Conservation (phyloP, 805 yeast species). For the Tetrapisispora pingtungensis region DNA sequence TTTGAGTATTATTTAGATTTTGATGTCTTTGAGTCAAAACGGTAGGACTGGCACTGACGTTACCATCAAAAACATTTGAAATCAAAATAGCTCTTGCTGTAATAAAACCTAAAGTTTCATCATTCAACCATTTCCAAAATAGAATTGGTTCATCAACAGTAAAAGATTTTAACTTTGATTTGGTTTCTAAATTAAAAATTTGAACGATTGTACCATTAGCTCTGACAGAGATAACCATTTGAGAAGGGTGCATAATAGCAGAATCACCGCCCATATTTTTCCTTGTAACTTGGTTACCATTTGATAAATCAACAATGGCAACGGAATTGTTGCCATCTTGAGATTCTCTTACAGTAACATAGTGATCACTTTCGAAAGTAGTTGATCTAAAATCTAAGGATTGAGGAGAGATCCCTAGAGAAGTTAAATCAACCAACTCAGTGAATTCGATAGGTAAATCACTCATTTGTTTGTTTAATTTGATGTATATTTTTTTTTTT, state of each 20-base stretch:
- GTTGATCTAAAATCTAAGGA: constrained; percentile 88
- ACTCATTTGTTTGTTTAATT: constrained; percentile 14
- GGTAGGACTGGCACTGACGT: constrained; percentile 68
- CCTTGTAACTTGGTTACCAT: constrained; percentile 69
- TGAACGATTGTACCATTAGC: constrained; percentile 96
- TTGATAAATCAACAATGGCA: constrained; percentile 78
- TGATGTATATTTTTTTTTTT: background rate
- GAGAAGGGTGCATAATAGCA: constrained; percentile 91
- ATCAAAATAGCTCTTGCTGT: constrained; percentile 65
- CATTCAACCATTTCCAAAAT: constrained; percentile 89
- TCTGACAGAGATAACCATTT: constrained; percentile 81
- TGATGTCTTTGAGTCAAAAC: constrained; percentile 77
- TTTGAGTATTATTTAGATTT: constrained; percentile 67
- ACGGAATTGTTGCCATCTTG: constrained; percentile 68
- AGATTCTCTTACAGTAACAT: constrained; percentile 70
- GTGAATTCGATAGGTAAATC: constrained; percentile 96
- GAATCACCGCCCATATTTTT: constrained; percentile 96
- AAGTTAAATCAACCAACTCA: constrained; percentile 82
- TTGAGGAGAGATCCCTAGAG: constrained; percentile 74
- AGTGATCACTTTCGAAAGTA: constrained; percentile 87
- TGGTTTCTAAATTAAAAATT: constrained; percentile 78
- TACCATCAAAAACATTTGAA: constrained; percentile 79
- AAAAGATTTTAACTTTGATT: constrained; percentile 81
- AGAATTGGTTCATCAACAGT: constrained; percentile 81
- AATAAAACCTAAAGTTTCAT: constrained; percentile 67